phyloP scores from a whole-genome alignment of 2,329 filamentous ascomycete genomes.

The Trichoderma pleuroti region DNA sequence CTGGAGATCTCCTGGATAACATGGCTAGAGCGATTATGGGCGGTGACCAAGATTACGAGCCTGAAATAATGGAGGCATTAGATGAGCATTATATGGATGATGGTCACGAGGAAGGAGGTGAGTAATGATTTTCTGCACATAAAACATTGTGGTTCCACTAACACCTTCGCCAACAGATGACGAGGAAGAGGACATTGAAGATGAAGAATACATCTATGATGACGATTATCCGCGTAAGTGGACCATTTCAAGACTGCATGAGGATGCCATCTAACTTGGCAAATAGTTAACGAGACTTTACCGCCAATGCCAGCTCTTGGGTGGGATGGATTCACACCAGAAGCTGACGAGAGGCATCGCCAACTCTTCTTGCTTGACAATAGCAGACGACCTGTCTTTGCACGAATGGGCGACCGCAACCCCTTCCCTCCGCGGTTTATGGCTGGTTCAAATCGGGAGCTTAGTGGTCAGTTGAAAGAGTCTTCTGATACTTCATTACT shows the following conservation, averaged over 20 bases:
- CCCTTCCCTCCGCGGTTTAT: slow-evolving; percentile 58
- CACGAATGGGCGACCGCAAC: slow-evolving; percentile 45
- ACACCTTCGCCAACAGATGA: slow-evolving; percentile 34
- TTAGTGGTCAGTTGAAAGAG: slow-evolving; percentile 41
- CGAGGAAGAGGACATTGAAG: slow-evolving; percentile 67
- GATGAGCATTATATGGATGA: slow-evolving; percentile 54
- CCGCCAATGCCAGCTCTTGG: slow-evolving; percentile 48
- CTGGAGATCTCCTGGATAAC: slow-evolving; percentile 46
- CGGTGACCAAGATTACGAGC: slow-evolving; percentile 52
- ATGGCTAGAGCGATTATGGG: slow-evolving; percentile 55
- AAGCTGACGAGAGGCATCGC: slow-evolving; percentile 47
- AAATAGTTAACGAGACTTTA: slow-evolving; percentile 20
- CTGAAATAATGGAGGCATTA: slow-evolving; percentile 49
- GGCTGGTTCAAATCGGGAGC: slow-evolving; percentile 53
- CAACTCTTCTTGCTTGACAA: slow-evolving; percentile 52
- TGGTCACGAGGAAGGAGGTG: slow-evolving; percentile 58
- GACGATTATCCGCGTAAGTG: slow-evolving; percentile 56
- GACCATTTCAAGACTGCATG: not conserved
- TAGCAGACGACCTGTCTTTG: slow-evolving; percentile 37
- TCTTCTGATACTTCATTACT: not conserved
- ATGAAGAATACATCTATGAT: slow-evolving; percentile 62
- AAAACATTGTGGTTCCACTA: not conserved
- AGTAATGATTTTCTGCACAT: slow-evolving; percentile 17
- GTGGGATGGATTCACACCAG: slow-evolving; percentile 55
- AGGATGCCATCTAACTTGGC: not conserved